Conservation (phyloP, 768 basidiomycete species). For the Lentinula guzmanii region DNA sequence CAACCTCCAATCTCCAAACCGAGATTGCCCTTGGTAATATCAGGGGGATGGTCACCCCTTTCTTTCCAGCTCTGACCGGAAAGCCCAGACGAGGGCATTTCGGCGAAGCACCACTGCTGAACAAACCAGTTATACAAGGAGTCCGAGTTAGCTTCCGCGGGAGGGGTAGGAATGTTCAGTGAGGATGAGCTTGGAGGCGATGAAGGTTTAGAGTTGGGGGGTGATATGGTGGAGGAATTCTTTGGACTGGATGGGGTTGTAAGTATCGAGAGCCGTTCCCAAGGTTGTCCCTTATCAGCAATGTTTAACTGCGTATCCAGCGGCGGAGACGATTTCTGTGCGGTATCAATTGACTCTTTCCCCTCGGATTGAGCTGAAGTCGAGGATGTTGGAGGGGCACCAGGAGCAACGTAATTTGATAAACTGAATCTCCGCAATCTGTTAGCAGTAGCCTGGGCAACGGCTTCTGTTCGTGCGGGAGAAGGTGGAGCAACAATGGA, state of each 20-base stretch:
- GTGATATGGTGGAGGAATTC: neutral
- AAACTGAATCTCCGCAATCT: constrained; percentile 5
- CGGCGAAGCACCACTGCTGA: constrained; percentile 5
- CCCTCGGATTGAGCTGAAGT: neutral
- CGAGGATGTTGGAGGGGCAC: neutral
- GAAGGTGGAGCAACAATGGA: neutral
- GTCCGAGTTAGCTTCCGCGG: neutral
- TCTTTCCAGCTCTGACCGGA: neutral
- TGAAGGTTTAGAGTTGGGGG: neutral
- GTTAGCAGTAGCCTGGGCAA: constrained; percentile 1
- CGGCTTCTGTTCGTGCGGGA: neutral
- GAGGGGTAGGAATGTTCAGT: neutral
- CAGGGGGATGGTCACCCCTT: neutral
- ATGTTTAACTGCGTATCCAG: neutral
- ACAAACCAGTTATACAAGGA: constrained; percentile 3
- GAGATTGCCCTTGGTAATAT: neutral
- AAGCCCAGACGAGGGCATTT: neutral
- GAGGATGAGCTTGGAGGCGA: neutral
- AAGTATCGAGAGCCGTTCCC: neutral
- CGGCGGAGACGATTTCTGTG: neutral
- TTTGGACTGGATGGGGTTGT: neutral
- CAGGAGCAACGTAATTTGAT: constrained; percentile 4
- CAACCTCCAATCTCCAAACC: neutral
- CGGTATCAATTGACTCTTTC: neutral
- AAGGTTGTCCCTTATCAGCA: neutral